Base-by-base conservation (phyloP, 306 rosid genomes). In the Macrotyloma uniflorum region DNA sequence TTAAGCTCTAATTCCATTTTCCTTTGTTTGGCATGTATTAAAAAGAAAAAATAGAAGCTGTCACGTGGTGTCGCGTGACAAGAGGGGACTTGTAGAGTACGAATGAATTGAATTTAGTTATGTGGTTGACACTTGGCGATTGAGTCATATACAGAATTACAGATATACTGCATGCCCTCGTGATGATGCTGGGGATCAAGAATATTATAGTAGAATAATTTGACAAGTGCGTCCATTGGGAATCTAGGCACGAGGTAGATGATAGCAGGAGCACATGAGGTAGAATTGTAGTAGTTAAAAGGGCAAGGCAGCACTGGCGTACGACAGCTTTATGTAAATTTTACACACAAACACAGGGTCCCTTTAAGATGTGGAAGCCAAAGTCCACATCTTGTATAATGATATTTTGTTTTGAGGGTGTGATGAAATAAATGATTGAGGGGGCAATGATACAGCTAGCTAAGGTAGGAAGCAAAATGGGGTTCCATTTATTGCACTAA, bases 31-130 rank as follows among this genome's bases (percentile, higher is more conserved):
- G 19, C 23, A 18, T 26, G 24, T 23, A 3, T 53, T 58, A 30
- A 53, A 45, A 59, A 38, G 43, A 38, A 45, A n/a, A 68, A 53
- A 70, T 49, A 53, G 5, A 83, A 69, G 74, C 1, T 8, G 13
- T 79, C 93, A 84, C 93, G 90, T 91, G 96, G 83, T 70, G 82
- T 74, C 77, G 76, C 72, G 91, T 83, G 90, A 81, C 68, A 70
- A 66, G 4, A 84, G 66, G 70, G 67, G 63, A 55, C 61, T 11
- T 20, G 63, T 80, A 36, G 59, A 28, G 55, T 8, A 75, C 14
- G 76, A 82, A 79, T 74, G 51, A 85, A 79, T 79, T 76, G 28
- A 24, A 33, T 64, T 68, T 77, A 51, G 45, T 55, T 11, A 57
- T 63, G 33, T 65, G 70, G 81, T 45, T 46, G 78, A 82, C 70